Evolutionary conservation across 805 yeast species (phyloP).

Genomic region (Saturnispora mendoncae): DNA sequence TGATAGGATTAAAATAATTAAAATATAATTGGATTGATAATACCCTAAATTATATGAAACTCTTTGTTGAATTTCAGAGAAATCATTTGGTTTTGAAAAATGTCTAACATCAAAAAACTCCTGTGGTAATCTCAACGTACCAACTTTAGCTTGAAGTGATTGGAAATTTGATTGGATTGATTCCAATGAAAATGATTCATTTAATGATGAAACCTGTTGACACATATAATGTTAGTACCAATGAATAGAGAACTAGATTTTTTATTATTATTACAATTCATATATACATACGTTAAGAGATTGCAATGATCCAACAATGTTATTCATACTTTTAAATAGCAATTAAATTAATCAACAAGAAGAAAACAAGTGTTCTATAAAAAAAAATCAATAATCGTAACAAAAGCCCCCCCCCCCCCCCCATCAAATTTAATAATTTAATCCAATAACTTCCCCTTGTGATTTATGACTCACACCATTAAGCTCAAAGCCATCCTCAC

Average conservation of each 20-base stretch:
- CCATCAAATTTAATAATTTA: conserved; percentile 4
- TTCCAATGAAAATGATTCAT: conserved; percentile 44
- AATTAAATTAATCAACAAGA: neutral
- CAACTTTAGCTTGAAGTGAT: conserved; percentile 51
- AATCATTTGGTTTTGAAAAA: conserved; percentile 81
- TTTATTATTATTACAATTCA: too few relatives aligned
- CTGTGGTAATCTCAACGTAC: conserved; percentile 78
- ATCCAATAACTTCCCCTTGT: conserved; percentile 24
- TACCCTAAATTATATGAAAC: conserved; percentile 79
- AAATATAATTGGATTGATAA: conserved; percentile 77
- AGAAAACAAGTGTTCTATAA: neutral
- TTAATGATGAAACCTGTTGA: conserved; percentile 25
- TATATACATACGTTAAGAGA: conserved; percentile 4
- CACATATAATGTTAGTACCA: neutral
- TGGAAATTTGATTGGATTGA: conserved; percentile 35
- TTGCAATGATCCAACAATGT: conserved; percentile 3
- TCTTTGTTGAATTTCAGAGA: conserved; percentile 83
- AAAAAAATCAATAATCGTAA: neutral
- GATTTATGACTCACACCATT: conserved; percentile 27
- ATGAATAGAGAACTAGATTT: neutral
- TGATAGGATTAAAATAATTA: conserved; percentile 62
- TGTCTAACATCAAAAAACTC: conserved; percentile 91
- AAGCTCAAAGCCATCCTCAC: conserved; percentile 27
- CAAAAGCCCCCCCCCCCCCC: neutral
- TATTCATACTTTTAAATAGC: neutral